A percentile compares a stretch with the other conserved stretches of the same genome.
phyloP scores from a whole-genome alignment of 495 filamentous ascomycete genomes.

The Saxophila tyrrhenica region DNA sequence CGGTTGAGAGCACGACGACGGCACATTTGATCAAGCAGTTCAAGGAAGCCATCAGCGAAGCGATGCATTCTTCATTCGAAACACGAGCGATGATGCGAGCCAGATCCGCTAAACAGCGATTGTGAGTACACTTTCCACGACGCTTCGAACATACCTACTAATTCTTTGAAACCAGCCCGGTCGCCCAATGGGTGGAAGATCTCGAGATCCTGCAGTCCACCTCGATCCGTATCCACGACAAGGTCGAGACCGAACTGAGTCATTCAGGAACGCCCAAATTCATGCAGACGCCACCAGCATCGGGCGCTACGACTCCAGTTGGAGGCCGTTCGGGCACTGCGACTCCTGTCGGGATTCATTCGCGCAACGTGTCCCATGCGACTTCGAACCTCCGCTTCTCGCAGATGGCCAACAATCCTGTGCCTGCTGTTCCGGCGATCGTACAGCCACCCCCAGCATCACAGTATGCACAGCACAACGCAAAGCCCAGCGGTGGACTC shows the following conservation, averaged over 20 bases:
- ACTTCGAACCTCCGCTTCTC: not conserved
- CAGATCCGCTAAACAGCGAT: conserved; percentile 63
- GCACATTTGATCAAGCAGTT: conserved; percentile 63
- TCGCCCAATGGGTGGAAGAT: conserved; percentile 33
- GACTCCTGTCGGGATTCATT: too few relatives aligned
- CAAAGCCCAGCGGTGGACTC: too few relatives aligned
- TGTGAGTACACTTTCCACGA: too few relatives aligned
- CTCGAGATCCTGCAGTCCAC: conserved; percentile 30
- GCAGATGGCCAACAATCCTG: too few relatives aligned
- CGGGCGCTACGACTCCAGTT: not conserved
- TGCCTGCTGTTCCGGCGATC: not conserved
- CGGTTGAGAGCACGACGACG: conserved; percentile 56
- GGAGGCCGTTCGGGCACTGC: not conserved
- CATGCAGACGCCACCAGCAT: not conserved
- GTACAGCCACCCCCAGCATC: not conserved
- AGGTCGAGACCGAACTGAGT: not conserved
- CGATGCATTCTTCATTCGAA: conserved; percentile 48
- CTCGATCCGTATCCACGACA: conserved; percentile 24
- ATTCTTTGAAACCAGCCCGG: too few relatives aligned
- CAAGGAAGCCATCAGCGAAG: conserved; percentile 54
- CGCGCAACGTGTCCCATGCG: not conserved
- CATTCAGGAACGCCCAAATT: not conserved
- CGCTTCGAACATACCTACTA: too few relatives aligned
- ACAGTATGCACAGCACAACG: not conserved
- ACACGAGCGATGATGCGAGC: conserved; percentile 60